These are phyloP conservation scores for Thielaviopsis euricoi DNA, from an alignment of 2,329 filamentous ascomycete species.

Conservation along the genomic window DNA sequence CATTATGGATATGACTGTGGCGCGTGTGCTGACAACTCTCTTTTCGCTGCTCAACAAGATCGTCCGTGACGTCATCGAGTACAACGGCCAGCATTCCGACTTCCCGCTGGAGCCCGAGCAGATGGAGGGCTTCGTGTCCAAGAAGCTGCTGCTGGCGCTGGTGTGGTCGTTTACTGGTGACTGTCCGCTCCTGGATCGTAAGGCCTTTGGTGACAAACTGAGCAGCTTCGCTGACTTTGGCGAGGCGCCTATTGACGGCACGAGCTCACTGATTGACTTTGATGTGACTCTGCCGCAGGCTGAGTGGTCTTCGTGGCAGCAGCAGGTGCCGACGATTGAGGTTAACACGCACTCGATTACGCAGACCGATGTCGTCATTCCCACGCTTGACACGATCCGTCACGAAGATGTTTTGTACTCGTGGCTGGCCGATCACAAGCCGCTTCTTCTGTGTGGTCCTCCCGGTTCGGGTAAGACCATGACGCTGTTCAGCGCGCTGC, in stretches of 20 bases:
- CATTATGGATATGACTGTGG: constrained; percentile 96
- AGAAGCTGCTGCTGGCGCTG: constrained; percentile 81
- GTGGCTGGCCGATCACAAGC: constrained; percentile 97
- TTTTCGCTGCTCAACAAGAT: constrained; percentile 94
- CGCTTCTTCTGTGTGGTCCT: constrained; percentile 85
- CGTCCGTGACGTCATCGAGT: constrained; percentile 83
- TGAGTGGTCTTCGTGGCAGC: constrained; percentile 88
- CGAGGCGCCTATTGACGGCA: constrained; percentile 60
- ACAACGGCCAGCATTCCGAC: constrained; percentile 86
- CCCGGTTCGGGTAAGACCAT: constrained; percentile 99
- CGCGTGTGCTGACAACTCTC: constrained; percentile 76
- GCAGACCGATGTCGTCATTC: constrained; percentile 96
- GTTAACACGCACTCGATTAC: constrained; percentile 97
- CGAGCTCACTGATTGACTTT: constrained; percentile 83
- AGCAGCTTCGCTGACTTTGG: constrained; percentile 73
- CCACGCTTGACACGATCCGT: constrained; percentile 88
- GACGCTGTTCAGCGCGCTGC: constrained; percentile 93
- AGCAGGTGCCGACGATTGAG: constrained; percentile 83
- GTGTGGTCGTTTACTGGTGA: constrained; percentile 96
- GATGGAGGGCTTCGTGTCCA: constrained; percentile 74
- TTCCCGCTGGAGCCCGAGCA: constrained; percentile 86
- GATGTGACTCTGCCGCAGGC: constrained; percentile 75
- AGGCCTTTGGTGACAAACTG: constrained; percentile 73
- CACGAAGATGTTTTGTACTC: constrained; percentile 99
- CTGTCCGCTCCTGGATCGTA: constrained; percentile 75